phyloP scores from a whole-genome alignment of 805 yeast genomes.

The Ogataea ganodermae region DNA sequence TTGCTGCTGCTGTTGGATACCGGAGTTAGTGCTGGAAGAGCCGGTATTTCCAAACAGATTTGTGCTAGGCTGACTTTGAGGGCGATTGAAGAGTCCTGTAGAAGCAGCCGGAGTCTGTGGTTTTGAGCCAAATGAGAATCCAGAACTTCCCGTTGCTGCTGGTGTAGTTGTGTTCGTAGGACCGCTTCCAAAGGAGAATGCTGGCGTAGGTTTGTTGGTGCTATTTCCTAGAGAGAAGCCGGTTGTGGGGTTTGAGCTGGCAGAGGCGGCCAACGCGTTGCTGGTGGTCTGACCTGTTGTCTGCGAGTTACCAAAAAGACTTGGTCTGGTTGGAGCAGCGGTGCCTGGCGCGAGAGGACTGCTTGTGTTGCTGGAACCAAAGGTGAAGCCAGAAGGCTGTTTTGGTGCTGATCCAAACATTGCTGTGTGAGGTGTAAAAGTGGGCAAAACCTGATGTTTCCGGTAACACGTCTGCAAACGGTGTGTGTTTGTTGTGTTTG shows the following conservation, averaged over 20 bases:
- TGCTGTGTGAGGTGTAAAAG: neutral
- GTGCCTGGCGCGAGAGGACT: slow-evolving; percentile 7
- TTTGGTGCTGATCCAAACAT: slow-evolving; percentile 31
- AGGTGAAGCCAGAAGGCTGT: slow-evolving; percentile 26
- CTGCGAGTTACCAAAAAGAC: slow-evolving; percentile 30
- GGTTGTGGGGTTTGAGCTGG: slow-evolving; percentile 23
- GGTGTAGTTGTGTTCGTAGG: slow-evolving; percentile 9
- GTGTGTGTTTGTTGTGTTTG: neutral
- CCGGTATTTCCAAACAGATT: neutral
- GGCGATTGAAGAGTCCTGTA: slow-evolving; percentile 8
- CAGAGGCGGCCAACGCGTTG: slow-evolving; percentile 26
- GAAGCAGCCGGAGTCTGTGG: slow-evolving; percentile 14
- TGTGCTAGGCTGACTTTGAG: slow-evolving; percentile 1
- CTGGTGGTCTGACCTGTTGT: slow-evolving; percentile 25
- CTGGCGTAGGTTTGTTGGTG: slow-evolving; percentile 10
- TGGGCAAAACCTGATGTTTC: neutral
- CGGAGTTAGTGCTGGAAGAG: neutral
- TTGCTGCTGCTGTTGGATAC: slow-evolving; percentile 8
- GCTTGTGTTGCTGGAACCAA: slow-evolving; percentile 19
- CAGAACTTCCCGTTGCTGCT: slow-evolving; percentile 9
- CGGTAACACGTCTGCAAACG: too few relatives aligned
- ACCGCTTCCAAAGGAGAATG: slow-evolving; percentile 17
- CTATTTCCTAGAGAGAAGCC: slow-evolving; percentile 18
- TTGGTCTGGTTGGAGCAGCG: slow-evolving; percentile 14
- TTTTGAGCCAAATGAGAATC: slow-evolving; percentile 16